A percentile compares a stretch with the other conserved stretches of the same genome.
Evolutionary conservation across 257 asterid species (phyloP).

Genomic region (Solanum chilense): DNA sequence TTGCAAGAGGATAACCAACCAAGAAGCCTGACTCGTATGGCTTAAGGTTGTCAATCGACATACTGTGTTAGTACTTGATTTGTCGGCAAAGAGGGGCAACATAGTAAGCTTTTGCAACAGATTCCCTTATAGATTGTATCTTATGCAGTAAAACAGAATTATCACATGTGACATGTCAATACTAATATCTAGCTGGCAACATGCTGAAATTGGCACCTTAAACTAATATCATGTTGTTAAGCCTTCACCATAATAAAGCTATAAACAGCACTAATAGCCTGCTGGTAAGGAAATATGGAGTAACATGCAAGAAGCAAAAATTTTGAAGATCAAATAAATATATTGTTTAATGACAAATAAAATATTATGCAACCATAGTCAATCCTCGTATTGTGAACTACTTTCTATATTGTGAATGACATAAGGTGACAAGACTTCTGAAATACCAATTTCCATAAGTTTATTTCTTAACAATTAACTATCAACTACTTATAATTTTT

Average conservation of each 20-base stretch:
- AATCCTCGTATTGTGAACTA: background rate
- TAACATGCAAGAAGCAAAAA: background rate
- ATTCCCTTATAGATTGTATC: background rate
- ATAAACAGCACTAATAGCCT: background rate
- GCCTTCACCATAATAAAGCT: background rate
- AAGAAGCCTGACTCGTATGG: background rate
- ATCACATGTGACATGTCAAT: background rate
- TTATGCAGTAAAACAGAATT: background rate
- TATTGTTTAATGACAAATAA: background rate
- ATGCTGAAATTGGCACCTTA: background rate
- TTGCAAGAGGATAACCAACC: background rate
- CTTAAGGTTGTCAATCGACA: background rate
- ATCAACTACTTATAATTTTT: background rate
- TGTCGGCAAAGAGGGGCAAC: background rate
- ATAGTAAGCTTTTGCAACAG: background rate
- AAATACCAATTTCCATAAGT: background rate
- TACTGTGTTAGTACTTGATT: background rate
- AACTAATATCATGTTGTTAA: background rate
- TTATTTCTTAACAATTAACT: background rate
- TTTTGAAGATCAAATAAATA: background rate
- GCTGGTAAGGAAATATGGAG: background rate
- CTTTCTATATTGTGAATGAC: background rate
- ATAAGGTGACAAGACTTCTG: background rate
- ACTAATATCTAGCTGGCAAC: background rate
- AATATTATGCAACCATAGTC: background rate